Evolutionary conservation across 2,329 filamentous ascomycete genomes (phyloP), one percentile per base, ranked within the genome.

Genomic region (Alternaria conjuncta): DNA sequence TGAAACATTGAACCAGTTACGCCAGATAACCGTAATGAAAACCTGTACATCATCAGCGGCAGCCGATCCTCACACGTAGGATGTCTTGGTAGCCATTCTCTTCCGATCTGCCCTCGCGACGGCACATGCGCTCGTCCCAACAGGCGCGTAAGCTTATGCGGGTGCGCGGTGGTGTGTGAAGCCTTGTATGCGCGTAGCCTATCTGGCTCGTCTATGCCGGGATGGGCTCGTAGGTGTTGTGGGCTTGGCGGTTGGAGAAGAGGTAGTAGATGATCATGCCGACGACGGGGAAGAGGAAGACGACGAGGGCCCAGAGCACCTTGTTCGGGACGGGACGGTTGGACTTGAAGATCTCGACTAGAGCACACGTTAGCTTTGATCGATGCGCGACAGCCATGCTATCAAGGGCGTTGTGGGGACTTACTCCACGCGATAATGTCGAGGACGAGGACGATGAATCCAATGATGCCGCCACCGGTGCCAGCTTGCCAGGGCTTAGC

Each of bases 331-430:
- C 79, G 5, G 87, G 84, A 63, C 88, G 87, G 78, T 86, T 88
- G 44, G 88, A 90, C 78, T 89, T 87, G 61, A 90, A 80, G 67
- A 90, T 85, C 79, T 90, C 88, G 70, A 90, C 88, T 90, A 67
- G 20, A 66, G 46, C 18, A 61, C 50, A 50, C 41, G 65, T 76
- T 60, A 77, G 70, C 67, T 41, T 55, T 53, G 49, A 18, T 36
- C 49, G 13, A 53, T 23, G 49, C 49, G 30, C 20, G 49, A 23
- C 30, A 36, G n/a, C 15, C 6, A 8, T 23, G 12, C 5, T 21
- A 6, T 15, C 12, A 15, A 18, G 30, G 13, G 11, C 20, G 8
- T 18, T 12, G 30, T 3, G 20, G 30, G 50, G 4, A 82, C 87
- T 26, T 82, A 90, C 88, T 84, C 75, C 86, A 89, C 43, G 88